phyloP scores from a whole-genome alignment of 306 rosid species.

The Alnus rubra region DNA sequence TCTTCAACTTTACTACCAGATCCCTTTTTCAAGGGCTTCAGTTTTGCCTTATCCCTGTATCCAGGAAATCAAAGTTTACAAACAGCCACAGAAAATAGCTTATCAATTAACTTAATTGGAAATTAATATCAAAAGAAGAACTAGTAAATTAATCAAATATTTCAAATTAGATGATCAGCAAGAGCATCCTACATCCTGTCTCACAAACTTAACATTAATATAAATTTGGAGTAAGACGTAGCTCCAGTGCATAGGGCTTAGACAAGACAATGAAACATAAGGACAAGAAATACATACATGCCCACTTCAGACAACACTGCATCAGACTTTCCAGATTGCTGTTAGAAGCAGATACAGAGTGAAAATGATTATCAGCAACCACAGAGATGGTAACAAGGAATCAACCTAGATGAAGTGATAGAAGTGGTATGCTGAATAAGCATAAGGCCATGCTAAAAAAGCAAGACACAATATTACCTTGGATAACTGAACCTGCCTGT shows the following conservation, averaged over 20 bases:
- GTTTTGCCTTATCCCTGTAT: constrained; percentile 67
- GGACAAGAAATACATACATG: constrained; percentile 50
- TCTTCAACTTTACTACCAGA: constrained; percentile 49
- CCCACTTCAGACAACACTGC: constrained; percentile 56
- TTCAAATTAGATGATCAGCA: not conserved
- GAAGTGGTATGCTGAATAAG: not conserved
- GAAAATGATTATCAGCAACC: constrained; percentile 36
- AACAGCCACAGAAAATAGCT: constrained; percentile 18
- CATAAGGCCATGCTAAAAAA: constrained; percentile 15
- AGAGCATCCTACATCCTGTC: not conserved
- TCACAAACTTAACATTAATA: not conserved
- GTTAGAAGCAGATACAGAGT: constrained; percentile 40
- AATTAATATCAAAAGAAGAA: not conserved
- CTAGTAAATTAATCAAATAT: not conserved
- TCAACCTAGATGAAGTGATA: not conserved
- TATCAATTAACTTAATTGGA: not conserved
- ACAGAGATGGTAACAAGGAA: constrained; percentile 16
- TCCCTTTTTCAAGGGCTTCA: constrained; percentile 49
- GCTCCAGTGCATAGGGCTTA: not conserved
- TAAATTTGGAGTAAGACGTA: constrained; percentile 6
- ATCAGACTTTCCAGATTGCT: constrained; percentile 69
- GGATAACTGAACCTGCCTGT: constrained; percentile 50
- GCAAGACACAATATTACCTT: constrained; percentile 40
- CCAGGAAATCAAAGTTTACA: constrained; percentile 27
- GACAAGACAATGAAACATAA: constrained; percentile 8